Evolutionary conservation across 257 asterid species (phyloP).

Genomic region (Cynanchum wilfordii): DNA sequence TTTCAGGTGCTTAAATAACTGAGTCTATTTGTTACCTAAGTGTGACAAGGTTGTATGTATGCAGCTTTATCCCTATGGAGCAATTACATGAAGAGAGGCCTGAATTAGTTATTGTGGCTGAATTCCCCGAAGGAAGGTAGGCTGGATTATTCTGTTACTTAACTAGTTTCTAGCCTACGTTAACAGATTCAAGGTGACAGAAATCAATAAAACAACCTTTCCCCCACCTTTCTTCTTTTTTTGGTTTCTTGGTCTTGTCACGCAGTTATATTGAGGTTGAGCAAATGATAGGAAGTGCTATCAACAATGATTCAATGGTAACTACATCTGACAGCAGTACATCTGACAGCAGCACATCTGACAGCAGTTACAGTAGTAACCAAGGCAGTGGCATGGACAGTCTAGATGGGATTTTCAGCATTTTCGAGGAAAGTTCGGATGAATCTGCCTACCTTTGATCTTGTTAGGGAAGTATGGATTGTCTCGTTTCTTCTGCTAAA

Average conservation of each 20-base stretch:
- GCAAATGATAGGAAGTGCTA: constrained; percentile 20
- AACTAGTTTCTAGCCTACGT: constrained; percentile 7
- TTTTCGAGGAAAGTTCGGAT: constrained; percentile 48
- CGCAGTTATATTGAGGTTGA: constrained; percentile 27
- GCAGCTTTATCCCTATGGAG: constrained; percentile 57
- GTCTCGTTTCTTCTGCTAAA: not conserved
- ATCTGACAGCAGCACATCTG: constrained; percentile 32
- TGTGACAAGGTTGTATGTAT: constrained; percentile 5
- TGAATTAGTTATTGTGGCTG: constrained; percentile 51
- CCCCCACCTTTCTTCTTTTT: not conserved
- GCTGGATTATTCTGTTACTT: not conserved
- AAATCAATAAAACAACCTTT: not conserved
- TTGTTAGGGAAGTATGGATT: not conserved
- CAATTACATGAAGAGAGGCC: constrained; percentile 59
- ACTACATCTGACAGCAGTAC: constrained; percentile 37
- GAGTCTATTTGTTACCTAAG: not conserved
- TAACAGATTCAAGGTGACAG: not conserved
- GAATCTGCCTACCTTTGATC: constrained; percentile 26
- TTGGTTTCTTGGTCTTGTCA: constrained; percentile 3
- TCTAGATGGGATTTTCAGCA: constrained; percentile 25
- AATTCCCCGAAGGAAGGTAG: constrained; percentile 70
- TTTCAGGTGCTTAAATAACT: not conserved
- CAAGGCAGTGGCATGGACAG: constrained; percentile 55
- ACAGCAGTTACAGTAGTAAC: constrained; percentile 50
- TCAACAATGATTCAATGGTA: constrained; percentile 20